Conservation (phyloP, 345 rosid genomes). For the Firmiana major region DNA sequence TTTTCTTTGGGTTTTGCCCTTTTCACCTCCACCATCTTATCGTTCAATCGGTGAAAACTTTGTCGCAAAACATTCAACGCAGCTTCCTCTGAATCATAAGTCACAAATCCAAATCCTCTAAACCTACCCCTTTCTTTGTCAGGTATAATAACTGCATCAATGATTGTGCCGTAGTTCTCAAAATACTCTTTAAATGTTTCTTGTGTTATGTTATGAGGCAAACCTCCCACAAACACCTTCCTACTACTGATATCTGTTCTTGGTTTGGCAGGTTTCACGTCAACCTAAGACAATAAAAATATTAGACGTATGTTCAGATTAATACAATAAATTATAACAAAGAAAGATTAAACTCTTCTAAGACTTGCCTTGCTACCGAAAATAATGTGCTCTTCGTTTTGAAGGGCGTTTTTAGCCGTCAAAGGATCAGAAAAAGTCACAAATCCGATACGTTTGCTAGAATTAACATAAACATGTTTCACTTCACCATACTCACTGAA, state of each 20-base stretch:
- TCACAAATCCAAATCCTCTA: background rate
- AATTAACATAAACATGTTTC: background rate
- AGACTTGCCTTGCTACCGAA: background rate
- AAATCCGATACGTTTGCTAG: background rate
- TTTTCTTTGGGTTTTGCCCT: constrained; percentile 1
- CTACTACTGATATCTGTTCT: constrained; percentile 2
- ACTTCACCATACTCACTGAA: background rate
- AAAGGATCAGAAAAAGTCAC: background rate
- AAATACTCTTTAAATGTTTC: constrained; percentile 77
- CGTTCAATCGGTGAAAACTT: constrained; percentile 3
- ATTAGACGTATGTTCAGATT: too few species aligned
- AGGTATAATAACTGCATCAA: background rate
- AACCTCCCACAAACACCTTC: constrained; percentile 92
- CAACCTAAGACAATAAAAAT: background rate
- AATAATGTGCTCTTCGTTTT: background rate
- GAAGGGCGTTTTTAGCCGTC: background rate
- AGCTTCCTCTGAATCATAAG: background rate
- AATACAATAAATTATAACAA: background rate
- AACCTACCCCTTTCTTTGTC: background rate
- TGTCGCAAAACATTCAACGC: background rate
- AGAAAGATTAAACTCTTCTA: background rate
- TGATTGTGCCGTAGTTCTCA: constrained; percentile 17
- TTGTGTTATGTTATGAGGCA: constrained; percentile 67
- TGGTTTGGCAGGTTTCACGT: background rate
- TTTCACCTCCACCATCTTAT: constrained; percentile 29